Conservation (phyloP, 345 rosid species). For the Citrus cavaleriei region DNA sequence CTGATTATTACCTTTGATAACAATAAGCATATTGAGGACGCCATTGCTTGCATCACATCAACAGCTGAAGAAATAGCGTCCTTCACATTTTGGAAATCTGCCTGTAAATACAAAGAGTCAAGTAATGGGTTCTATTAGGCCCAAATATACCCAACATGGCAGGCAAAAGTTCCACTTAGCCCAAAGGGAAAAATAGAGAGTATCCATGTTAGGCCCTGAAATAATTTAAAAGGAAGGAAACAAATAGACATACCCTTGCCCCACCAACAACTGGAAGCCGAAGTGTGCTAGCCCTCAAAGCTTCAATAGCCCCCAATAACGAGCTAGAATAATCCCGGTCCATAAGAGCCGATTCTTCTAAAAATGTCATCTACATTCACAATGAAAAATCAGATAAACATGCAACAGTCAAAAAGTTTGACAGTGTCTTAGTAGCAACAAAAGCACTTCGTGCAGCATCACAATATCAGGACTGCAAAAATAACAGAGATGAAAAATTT, state of each 20-base stretch:
- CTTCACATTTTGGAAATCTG: conserved; percentile 64
- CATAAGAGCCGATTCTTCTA: conserved; percentile 61
- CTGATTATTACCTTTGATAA: conserved; percentile 50
- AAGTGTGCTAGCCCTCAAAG: conserved; percentile 77
- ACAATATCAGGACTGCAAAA: background rate
- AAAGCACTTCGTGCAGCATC: background rate
- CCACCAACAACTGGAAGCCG: conserved; percentile 81
- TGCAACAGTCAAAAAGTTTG: background rate
- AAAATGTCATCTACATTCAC: conserved; percentile 49
- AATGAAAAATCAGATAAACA: background rate
- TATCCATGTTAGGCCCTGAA: background rate
- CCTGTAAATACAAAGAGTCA: conserved; percentile 40
- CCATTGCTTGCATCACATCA: conserved; percentile 90
- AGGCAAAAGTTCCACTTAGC: background rate
- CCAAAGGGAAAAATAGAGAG: background rate
- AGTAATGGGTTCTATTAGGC: conserved; percentile 1
- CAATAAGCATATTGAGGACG: conserved; percentile 64
- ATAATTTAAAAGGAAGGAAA: background rate
- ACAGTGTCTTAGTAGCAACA: background rate
- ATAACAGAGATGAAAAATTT: background rate
- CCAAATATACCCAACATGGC: background rate
- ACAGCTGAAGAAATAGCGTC: conserved; percentile 82
- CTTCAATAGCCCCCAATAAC: conserved; percentile 68
- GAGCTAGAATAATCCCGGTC: conserved; percentile 64
- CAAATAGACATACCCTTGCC: conserved; percentile 50